Conservation (phyloP, 768 basidiomycete species). For the Saitozyma podzolica region DNA sequence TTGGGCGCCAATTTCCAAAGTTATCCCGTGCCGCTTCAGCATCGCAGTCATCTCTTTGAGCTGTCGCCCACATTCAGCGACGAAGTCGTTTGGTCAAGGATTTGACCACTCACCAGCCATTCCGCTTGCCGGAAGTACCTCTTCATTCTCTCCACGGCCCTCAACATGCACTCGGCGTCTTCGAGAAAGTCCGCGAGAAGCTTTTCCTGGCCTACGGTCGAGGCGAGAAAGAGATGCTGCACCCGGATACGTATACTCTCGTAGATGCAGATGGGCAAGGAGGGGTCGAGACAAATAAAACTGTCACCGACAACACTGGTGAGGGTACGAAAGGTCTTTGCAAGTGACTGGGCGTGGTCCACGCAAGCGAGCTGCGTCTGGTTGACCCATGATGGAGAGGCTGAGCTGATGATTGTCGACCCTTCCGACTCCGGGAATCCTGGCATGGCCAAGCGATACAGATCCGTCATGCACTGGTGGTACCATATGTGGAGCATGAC, state of each 20-base stretch:
- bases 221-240: background rate
- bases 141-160: background rate
- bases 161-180: background rate
- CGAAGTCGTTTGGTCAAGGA: background rate
- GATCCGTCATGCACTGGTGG: background rate
- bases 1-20: background rate
- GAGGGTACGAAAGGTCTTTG: background rate
- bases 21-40: background rate
- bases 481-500: slow-evolving; percentile 2
- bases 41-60: background rate
- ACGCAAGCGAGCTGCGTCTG: background rate
- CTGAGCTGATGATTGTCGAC: background rate
- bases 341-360: background rate
- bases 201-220: background rate
- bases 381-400: background rate
- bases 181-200: background rate
- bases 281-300: background rate
- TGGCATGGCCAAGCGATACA: background rate
- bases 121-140: background rate
- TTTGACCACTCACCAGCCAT: background rate
- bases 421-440: background rate
- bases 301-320: background rate
- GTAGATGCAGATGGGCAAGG: background rate
- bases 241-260: background rate
- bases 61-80: background rate